Conservation (phyloP, 495 filamentous ascomycete genomes). For the Penicillium cataractarum region DNA sequence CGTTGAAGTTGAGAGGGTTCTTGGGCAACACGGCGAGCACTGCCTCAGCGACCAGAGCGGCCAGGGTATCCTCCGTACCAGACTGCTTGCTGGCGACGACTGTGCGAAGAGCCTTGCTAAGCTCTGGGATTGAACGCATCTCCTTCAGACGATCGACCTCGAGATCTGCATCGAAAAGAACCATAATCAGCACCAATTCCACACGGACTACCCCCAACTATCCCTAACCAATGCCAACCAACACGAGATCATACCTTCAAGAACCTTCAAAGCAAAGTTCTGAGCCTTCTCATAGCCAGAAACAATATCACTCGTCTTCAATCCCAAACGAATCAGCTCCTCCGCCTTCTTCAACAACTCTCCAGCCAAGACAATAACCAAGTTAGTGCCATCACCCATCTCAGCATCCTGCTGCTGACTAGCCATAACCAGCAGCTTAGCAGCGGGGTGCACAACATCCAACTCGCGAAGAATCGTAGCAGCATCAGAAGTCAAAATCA, state of each 20-base stretch:
- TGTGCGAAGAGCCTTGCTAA: constrained; percentile 94
- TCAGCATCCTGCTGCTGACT: constrained; percentile 98
- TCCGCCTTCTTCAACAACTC: constrained; percentile 98
- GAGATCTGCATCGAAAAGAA: constrained; percentile 58
- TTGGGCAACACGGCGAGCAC: constrained; percentile 94
- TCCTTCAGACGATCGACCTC: constrained; percentile 89
- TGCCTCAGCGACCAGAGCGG: constrained; percentile 86
- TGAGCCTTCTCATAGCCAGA: constrained; percentile 94
- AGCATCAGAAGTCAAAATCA: constrained; percentile 97
- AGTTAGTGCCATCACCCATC: constrained; percentile 98
- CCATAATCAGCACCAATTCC: background rate
- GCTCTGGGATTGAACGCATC: constrained; percentile 73
- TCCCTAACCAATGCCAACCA: constrained; percentile 1
- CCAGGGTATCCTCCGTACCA: constrained; percentile 86
- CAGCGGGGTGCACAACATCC: constrained; percentile 97
- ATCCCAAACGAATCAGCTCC: constrained; percentile 89
- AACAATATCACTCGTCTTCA: constrained; percentile 96
- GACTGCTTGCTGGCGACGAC: constrained; percentile 97
- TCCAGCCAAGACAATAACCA: constrained; percentile 95
- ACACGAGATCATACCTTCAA: constrained; percentile 64
- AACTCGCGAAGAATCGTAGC: constrained; percentile 96
- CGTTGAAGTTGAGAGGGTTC: constrained; percentile 98
- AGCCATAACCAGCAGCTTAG: constrained; percentile 98
- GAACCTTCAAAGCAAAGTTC: constrained; percentile 76
- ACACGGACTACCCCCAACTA: background rate